phyloP scores from a whole-genome alignment of 2,329 filamentous ascomycete species.

The Dothistroma pini region DNA sequence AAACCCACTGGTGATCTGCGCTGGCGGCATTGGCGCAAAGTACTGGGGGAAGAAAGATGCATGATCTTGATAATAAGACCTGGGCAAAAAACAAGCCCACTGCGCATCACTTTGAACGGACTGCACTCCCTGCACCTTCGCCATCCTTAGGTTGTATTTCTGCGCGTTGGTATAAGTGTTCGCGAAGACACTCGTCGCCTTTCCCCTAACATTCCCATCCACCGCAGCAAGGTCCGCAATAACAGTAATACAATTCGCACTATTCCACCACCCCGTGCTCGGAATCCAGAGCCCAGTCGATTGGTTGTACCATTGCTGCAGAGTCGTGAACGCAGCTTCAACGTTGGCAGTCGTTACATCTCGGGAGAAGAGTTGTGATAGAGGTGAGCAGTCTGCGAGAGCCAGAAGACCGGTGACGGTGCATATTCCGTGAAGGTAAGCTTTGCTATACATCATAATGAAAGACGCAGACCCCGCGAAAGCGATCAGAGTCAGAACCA shows the following conservation, averaged over 20 bases:
- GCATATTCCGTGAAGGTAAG: neutral
- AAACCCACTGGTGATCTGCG: slow-evolving; percentile 13
- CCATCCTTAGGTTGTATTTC: slow-evolving; percentile 24
- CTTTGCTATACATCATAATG: neutral
- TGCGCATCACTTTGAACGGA: neutral
- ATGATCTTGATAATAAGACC: slow-evolving; percentile 16
- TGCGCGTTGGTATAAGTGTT: slow-evolving; percentile 29
- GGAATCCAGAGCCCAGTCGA: slow-evolving; percentile 33
- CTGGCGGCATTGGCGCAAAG: neutral
- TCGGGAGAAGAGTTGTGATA: neutral
- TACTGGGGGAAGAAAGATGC: slow-evolving; percentile 14
- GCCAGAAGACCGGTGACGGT: neutral
- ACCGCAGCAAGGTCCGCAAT: slow-evolving; percentile 30
- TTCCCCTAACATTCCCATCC: slow-evolving; percentile 21
- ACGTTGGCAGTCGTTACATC: slow-evolving; percentile 26
- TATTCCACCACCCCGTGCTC: slow-evolving; percentile 34
- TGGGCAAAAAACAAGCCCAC: slow-evolving; percentile 8
- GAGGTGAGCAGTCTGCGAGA: neutral
- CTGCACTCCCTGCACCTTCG: slow-evolving; percentile 14
- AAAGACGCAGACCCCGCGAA: neutral
- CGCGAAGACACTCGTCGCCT: slow-evolving; percentile 14
- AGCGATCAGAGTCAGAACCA: neutral
- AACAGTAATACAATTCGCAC: slow-evolving; percentile 32
- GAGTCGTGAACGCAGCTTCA: slow-evolving; percentile 22
- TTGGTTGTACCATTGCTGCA: slow-evolving; percentile 34